Conservation (phyloP, 1,139 yeast genomes). For the Candida glucosophila region DNA sequence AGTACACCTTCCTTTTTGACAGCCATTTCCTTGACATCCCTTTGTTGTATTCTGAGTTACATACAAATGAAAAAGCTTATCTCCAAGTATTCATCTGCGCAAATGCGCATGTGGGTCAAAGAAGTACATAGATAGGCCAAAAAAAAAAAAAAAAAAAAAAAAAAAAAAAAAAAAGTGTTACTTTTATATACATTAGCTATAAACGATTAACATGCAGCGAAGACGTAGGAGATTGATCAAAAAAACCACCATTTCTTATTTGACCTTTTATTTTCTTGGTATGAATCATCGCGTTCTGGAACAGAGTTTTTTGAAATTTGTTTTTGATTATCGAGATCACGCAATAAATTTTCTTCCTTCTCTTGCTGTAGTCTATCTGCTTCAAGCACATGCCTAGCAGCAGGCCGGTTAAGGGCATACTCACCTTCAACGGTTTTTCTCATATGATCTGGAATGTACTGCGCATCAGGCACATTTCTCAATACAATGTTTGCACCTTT, state of each 20-base stretch:
- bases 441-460: conserved; percentile 30
- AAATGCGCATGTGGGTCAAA: no score
- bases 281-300: neutral
- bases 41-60: no score
- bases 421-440: conserved; percentile 36
- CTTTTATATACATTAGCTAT: no score
- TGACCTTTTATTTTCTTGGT: conserved; percentile 1
- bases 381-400: conserved; percentile 63
- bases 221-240: no score
- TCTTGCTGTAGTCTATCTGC: conserved; percentile 67
- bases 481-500: conserved; percentile 24
- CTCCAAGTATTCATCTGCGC: no score
- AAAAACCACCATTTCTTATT: conserved; percentile 31
- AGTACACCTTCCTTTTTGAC: no score
- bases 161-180: no score
- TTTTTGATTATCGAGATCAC: conserved; percentile 40
- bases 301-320: conserved; percentile 14
- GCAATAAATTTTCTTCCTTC: conserved; percentile 56
- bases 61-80: no score
- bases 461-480: conserved; percentile 35
- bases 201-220: no score
- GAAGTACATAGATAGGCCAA: no score
- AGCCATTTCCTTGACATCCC: no score
- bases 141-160: no score
- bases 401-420: conserved; percentile 59